phyloP scores from a whole-genome alignment of 805 yeast species.

The Teunomyces funiuensis region DNA sequence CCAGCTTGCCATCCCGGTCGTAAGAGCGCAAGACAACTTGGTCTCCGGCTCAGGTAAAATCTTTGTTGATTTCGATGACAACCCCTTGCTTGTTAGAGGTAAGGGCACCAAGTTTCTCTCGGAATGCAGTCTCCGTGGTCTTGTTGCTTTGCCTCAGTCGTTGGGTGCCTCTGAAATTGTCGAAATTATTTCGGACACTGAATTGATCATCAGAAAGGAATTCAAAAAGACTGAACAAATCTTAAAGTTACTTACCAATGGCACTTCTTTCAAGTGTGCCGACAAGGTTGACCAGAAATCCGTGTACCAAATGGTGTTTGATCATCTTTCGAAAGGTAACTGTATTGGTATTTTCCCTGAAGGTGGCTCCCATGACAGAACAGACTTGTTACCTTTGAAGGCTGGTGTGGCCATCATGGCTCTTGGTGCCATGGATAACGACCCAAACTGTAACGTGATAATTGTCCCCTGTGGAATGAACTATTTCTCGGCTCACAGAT shows the following conservation, averaged over 20 bases:
- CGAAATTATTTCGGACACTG: slow-evolving; percentile 70
- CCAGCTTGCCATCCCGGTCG: slow-evolving; percentile 86
- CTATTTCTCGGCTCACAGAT: slow-evolving; percentile 93
- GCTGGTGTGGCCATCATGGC: slow-evolving; percentile 99
- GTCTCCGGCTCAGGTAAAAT: slow-evolving; percentile 66
- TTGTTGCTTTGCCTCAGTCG: slow-evolving; percentile 74
- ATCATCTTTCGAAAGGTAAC: slow-evolving; percentile 75
- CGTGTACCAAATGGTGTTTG: slow-evolving; percentile 82
- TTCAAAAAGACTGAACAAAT: slow-evolving; percentile 54
- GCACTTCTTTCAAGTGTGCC: slow-evolving; percentile 68
- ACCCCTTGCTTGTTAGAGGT: slow-evolving; percentile 61
- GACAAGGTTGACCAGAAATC: slow-evolving; percentile 80
- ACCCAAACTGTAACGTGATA: slow-evolving; percentile 73
- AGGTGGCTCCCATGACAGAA: slow-evolving; percentile 96
- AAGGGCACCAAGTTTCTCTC: slow-evolving; percentile 62
- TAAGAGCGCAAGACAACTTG: slow-evolving; percentile 87
- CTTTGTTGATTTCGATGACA: slow-evolving; percentile 47
- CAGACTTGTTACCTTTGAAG: slow-evolving; percentile 86
- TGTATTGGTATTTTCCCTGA: slow-evolving; percentile 95
- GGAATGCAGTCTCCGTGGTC: slow-evolving; percentile 63
- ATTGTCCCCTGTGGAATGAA: slow-evolving; percentile 98
- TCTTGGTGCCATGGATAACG: slow-evolving; percentile 81
- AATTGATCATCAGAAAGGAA: slow-evolving; percentile 65
- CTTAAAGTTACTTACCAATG: slow-evolving; percentile 44
- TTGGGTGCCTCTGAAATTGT: slow-evolving; percentile 74